Conservation (phyloP, 2,329 filamentous ascomycete genomes). For the Venturia asperata region DNA sequence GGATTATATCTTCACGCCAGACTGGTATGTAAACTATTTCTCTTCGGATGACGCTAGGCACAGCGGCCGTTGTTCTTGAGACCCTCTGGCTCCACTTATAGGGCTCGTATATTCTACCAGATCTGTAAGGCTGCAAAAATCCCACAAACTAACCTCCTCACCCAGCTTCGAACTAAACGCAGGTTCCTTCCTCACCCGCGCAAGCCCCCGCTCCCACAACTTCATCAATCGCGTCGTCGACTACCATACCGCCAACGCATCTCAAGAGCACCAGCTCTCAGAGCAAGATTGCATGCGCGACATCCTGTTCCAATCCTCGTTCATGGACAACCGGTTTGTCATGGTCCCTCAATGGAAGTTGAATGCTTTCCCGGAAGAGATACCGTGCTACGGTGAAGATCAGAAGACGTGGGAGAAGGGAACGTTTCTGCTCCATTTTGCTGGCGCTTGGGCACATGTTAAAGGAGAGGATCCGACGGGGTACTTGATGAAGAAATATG, state of each 20-base stretch:
- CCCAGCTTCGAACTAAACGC: conserved; percentile 29
- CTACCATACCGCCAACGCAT: conserved; percentile 24
- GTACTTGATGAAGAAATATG: conserved; percentile 17
- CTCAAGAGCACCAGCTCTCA: conserved; percentile 25
- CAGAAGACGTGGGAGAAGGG: conserved; percentile 30
- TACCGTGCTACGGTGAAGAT: conserved; percentile 32
- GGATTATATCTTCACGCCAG: conserved; percentile 34
- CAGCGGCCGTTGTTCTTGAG: not conserved
- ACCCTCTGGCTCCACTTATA: not conserved
- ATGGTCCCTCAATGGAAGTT: conserved; percentile 33
- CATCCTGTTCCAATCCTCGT: conserved; percentile 25
- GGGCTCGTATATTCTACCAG: not conserved
- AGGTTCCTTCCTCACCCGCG: conserved; percentile 31
- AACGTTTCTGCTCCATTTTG: conserved; percentile 36
- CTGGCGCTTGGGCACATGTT: conserved; percentile 37
- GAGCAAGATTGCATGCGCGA: conserved; percentile 36
- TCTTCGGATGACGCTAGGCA: not conserved
- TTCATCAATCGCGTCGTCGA: conserved; percentile 30
- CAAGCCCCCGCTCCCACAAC: conserved; percentile 29
- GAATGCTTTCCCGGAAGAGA: conserved; percentile 37
- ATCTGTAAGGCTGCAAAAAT: not conserved
- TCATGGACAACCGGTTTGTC: not conserved
- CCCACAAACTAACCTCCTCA: not conserved
- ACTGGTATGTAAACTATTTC: conserved; percentile 26
- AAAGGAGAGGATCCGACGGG: conserved; percentile 25